Evolutionary conservation across 108 stramenopile species (phyloP), one percentile per base, ranked within the genome.

Genomic region (Fragilariopsis cylindrus): DNA sequence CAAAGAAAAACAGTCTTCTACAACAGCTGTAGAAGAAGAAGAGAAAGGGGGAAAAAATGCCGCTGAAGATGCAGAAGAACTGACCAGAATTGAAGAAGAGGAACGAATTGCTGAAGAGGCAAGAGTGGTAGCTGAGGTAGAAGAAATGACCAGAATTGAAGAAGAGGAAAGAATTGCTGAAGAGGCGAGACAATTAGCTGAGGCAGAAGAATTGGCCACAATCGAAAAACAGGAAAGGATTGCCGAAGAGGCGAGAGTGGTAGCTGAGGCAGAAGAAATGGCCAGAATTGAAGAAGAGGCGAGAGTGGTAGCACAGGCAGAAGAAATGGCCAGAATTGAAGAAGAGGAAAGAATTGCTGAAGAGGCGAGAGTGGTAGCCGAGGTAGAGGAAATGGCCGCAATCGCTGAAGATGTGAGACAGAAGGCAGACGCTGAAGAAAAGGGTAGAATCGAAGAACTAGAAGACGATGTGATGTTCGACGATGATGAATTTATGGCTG

Each of bases 401-500:
- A 9, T 44, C 16, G 65, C 2, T 45, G 65, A 66, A 66, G 42
- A 66, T 45, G 65, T 45, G 65, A 66, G 43, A 40, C 15, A 53
- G 12, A n/a, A 53, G 12, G 65, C 45, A 16, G 74, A 67, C 52
- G 81, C 76, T 19, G 70, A 56, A 21, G 56, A 60, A 46, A 47
- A 49, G 18, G 72, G 45, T 11, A 73, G 74, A 45, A 50, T 50
- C 1, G 73, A 62, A 39, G 69, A 46, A 3, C 73, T 68, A 9
- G 69, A 73, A 39, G 73, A 74, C 9, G 73, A 70, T 9, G 30
- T 76, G 13, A 45, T 63, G n/a, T 63, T 63, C 43, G 68, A 63
- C 52, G 79, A 84, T 21, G 79, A 84, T 19, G 79, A 84, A 41
- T 84, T 79, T 73, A 53, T 66, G 52, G 79, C 73, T 54, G 76